phyloP scores from a whole-genome alignment of 2,329 filamentous ascomycete genomes.

The Aureobasidium mangrovei region DNA sequence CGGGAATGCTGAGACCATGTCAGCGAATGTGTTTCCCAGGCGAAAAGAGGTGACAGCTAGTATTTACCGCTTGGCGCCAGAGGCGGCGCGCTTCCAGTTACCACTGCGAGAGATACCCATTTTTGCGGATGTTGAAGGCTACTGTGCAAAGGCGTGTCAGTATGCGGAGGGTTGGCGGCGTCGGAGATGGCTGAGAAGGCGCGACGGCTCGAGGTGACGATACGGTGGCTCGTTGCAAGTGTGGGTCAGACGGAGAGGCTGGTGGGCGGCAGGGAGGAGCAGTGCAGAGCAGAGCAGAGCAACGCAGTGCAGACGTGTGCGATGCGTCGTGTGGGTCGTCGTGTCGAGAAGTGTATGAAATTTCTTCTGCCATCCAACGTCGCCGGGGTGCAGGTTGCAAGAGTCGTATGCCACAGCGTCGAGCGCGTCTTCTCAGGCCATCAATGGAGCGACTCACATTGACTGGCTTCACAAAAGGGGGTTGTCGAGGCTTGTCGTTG shows the following conservation, averaged over 20 bases:
- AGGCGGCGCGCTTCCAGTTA: constrained; percentile 98
- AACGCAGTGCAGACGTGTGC: not conserved
- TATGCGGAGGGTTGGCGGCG: not conserved
- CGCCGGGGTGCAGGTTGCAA: not conserved
- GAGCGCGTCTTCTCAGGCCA: not conserved
- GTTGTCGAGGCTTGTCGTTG: constrained; percentile 13
- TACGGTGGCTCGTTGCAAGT: not conserved
- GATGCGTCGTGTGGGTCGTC: not conserved
- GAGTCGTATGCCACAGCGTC: no score
- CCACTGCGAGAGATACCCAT: constrained; percentile 98
- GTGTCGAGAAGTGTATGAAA: not conserved
- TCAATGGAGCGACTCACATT: constrained; percentile 11
- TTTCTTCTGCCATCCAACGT: not conserved
- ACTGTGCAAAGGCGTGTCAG: constrained; percentile 18
- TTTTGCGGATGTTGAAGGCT: constrained; percentile 41
- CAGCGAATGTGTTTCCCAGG: not conserved
- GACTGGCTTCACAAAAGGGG: constrained; percentile 13
- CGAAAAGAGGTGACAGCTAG: constrained; percentile 1
- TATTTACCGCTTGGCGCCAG: constrained; percentile 69
- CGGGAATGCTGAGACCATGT: constrained; percentile 34
- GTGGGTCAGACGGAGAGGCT: not conserved
- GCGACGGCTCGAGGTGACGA: not conserved
- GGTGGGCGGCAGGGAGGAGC: not conserved
- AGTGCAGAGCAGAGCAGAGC: not conserved
- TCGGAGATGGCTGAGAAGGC: not conserved